Base-by-base conservation (phyloP, 257 asterid species). In the Fraxinus cuspidata region DNA sequence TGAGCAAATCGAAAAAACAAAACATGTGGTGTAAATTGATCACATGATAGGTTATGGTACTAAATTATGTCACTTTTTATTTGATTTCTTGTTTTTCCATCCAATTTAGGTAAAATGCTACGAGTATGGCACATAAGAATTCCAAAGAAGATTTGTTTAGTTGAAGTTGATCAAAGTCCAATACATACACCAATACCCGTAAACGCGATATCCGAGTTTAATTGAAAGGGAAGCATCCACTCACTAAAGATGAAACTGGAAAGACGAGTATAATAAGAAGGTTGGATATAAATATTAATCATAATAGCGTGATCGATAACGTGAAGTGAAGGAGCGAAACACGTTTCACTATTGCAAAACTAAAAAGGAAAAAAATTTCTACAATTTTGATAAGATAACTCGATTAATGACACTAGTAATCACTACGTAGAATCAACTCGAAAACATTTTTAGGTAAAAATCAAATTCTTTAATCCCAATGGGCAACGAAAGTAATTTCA, bases 21-120 rank as follows among this genome's bases (percentile, higher is more conserved):
- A 70, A 37, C 85, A 84, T 78, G 83, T 81, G 79, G 69, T 35
- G 34, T 64, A 67, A 58, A 68, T 71, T 75, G 78, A 74, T 77
- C 81, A 78, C 81, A 81, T 77, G 72, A 35, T 79, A 42, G 51
- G 51, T 42, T 42, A 42, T 11, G 51, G 51, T 42, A 42, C 18
- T 11, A 10, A 40, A 11, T 40, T 40, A 40, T 53, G 71, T 56
- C 35, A 44, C 65, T 74, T 77, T 80, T 80, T 74, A 10, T 28
- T 73, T 32, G 72, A 35, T 23, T 1, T 51, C 60, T 37, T 74
- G 51, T 79, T 82, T 79, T 78, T 7, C 67, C 40, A 12, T 69
- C 69, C 78, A 71, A 29, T 79, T 65, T 71, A 47, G 58, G 74
- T 53, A 80, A 53, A 81, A 49, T 75, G 66, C 34, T 70, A 19